These are phyloP conservation scores for Arthrocladium fulminans DNA, from an alignment of 2,329 filamentous ascomycete species.

Conservation along the genomic window DNA sequence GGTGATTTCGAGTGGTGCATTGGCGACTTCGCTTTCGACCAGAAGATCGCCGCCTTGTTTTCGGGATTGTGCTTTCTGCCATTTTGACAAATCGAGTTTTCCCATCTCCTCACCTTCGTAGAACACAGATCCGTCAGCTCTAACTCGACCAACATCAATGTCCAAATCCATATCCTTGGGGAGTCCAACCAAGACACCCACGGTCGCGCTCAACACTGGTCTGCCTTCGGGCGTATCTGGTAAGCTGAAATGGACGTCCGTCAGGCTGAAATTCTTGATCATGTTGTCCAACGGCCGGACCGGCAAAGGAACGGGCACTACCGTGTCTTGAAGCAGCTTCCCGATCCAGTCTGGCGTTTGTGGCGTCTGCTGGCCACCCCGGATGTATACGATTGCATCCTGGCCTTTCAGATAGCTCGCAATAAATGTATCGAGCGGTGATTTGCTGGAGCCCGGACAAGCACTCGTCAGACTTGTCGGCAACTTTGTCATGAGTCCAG, in stretches of 20 bases:
- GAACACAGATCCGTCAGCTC: conserved; percentile 69
- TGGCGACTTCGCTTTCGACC: conserved; percentile 65
- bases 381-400: conserved; percentile 70
- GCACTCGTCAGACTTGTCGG: conserved; percentile 61
- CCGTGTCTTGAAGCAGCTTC: conserved; percentile 70
- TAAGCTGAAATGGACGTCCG: conserved; percentile 75
- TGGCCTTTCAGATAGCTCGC: conserved; percentile 73
- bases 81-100: conserved; percentile 65
- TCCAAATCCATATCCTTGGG: conserved; percentile 82
- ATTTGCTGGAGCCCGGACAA: conserved; percentile 69
- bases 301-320: conserved; percentile 74
- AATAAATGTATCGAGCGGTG: conserved; percentile 75
- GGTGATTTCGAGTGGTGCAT: conserved; percentile 75
- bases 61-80: conserved; percentile 79
- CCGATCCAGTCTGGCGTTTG: conserved; percentile 74
- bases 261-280: conserved; percentile 78
- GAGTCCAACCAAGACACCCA: conserved; percentile 67
- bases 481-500: conserved; percentile 62
- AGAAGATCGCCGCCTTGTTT: conserved; percentile 55
- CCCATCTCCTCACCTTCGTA: conserved; percentile 74
- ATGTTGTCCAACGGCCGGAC: conserved; percentile 72
- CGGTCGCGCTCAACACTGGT: conserved; percentile 72
- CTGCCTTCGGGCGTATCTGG: conserved; percentile 72
- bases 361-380: conserved; percentile 59
- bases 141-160: conserved; percentile 66